Conservation (phyloP, 108 stramenopile genomes). For the Seminavis robusta region DNA sequence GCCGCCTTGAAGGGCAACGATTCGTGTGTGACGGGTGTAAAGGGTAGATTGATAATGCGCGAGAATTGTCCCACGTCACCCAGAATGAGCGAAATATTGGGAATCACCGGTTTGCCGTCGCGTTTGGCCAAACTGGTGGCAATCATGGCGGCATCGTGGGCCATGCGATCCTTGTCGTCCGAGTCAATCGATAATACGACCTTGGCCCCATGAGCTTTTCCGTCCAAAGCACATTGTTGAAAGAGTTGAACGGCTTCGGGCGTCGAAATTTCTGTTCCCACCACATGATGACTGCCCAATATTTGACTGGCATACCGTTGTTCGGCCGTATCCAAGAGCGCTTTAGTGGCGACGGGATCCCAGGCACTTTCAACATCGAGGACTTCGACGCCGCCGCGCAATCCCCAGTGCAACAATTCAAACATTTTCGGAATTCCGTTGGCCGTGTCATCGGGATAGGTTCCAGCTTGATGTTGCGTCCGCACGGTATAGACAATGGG, state of each 20-base stretch:
- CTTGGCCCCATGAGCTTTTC: constrained; percentile 88
- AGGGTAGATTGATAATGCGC: constrained; percentile 90
- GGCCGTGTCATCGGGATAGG: constrained; percentile 85
- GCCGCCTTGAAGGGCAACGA: constrained; percentile 90
- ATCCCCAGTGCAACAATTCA: constrained; percentile 71
- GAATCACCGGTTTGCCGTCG: constrained; percentile 72
- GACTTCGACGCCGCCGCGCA: constrained; percentile 91
- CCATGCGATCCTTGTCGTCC: constrained; percentile 73
- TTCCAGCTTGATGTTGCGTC: constrained; percentile 90
- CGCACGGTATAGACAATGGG: constrained; percentile 96
- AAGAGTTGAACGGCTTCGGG: constrained; percentile 73
- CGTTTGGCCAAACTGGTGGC: constrained; percentile 31
- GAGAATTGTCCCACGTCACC: constrained; percentile 83
- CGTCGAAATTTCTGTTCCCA: constrained; percentile 61
- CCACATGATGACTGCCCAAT: constrained; percentile 92
- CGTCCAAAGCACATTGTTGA: constrained; percentile 83
- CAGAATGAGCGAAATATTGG: constrained; percentile 85
- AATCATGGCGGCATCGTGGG: constrained; percentile 68
- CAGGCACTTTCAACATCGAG: constrained; percentile 95
- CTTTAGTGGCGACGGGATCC: constrained; percentile 59
- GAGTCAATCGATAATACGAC: constrained; percentile 81
- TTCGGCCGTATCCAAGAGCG: constrained; percentile 50
- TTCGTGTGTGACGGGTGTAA: constrained; percentile 95
- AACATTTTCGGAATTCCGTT: constrained; percentile 80
- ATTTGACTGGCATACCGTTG: constrained; percentile 78